These are phyloP conservation scores for Solanum verrucosum DNA, from an alignment of 257 asterid genomes.

Conservation along the genomic window DNA sequence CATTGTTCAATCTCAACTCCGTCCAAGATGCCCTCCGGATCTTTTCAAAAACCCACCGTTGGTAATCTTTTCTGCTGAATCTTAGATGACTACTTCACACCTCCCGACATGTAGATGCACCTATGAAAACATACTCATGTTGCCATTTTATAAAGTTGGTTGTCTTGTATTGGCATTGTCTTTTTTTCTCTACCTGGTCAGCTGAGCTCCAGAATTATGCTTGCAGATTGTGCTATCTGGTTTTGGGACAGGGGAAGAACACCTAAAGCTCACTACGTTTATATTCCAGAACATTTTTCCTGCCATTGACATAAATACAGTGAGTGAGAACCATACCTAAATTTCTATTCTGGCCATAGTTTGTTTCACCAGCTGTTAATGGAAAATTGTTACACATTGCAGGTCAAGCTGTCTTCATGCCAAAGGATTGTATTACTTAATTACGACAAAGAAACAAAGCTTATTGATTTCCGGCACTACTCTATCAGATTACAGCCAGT, in stretches of 20 bases:
- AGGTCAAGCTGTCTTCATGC: conserved; percentile 91
- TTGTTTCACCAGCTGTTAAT: not conserved
- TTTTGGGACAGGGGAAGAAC: conserved; percentile 93
- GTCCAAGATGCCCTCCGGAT: conserved; percentile 74
- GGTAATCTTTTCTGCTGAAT: conserved; percentile 32
- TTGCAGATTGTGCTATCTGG: conserved; percentile 92
- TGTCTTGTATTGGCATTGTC: not conserved
- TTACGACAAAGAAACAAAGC: conserved; percentile 81
- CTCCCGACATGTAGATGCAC: not conserved
- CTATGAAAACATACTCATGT: not conserved
- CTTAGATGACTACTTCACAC: not conserved
- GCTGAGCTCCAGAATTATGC: conserved; percentile 7
- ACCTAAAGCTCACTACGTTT: conserved; percentile 76
- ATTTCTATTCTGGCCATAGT: not conserved
- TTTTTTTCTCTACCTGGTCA: not conserved
- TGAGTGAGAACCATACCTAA: conserved; percentile 25
- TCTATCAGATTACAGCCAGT: conserved; percentile 90
- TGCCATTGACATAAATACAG: conserved; percentile 82
- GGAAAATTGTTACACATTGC: conserved; percentile 5
- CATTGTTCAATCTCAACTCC: conserved; percentile 64
- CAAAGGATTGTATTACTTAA: conserved; percentile 91
- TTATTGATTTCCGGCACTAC: conserved; percentile 82
- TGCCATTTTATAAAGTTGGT: not conserved
- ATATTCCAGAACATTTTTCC: conserved; percentile 97
- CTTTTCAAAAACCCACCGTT: conserved; percentile 73